Evolutionary conservation across 2,329 filamentous ascomycete genomes (phyloP).

Genomic region (Colletotrichum sp.): DNA sequence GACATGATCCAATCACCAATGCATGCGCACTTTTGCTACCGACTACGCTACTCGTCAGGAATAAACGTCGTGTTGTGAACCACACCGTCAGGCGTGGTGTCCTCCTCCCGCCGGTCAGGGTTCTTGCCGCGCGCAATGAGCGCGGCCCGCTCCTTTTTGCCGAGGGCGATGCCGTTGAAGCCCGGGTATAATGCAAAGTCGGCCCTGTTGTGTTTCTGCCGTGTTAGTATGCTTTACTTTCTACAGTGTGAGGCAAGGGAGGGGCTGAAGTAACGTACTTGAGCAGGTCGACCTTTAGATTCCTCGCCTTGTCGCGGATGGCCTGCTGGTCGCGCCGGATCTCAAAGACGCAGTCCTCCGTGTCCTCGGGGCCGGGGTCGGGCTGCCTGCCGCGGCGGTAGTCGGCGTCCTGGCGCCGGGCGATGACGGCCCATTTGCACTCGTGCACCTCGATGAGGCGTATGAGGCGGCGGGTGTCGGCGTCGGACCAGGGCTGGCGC

Average conservation of each 20-base stretch:
- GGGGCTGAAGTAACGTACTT: conserved; percentile 26
- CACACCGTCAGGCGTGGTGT: conserved; percentile 44
- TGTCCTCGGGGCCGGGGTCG: conserved; percentile 1
- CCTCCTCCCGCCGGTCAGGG: conserved; percentile 48
- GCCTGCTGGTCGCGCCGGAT: conserved; percentile 57
- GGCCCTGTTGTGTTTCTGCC: conserved; percentile 27
- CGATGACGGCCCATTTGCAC: conserved; percentile 44
- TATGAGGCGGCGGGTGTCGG: conserved; percentile 47
- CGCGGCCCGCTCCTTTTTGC: conserved; percentile 52
- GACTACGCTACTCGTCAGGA: not conserved
- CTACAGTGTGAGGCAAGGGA: too few species aligned
- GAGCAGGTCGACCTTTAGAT: conserved; percentile 59
- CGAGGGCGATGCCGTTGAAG: conserved; percentile 56
- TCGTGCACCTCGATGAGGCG: conserved; percentile 41
- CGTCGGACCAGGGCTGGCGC: conserved; percentile 45
- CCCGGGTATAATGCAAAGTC: conserved; percentile 48
- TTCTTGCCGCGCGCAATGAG: conserved; percentile 52
- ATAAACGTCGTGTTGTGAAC: conserved; percentile 40
- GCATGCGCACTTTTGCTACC: rapidly evolving
- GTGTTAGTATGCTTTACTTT: not conserved
- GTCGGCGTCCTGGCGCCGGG: conserved; percentile 22
- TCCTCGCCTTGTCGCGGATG: conserved; percentile 63
- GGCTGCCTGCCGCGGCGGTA: not conserved
- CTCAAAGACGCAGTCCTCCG: conserved; percentile 41
- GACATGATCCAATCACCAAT: not conserved